A percentile compares a stretch with the other conserved stretches of the same genome.
Evolutionary conservation across 2,329 filamentous ascomycete species (phyloP).

Genomic region (Fusarium dimerum): DNA sequence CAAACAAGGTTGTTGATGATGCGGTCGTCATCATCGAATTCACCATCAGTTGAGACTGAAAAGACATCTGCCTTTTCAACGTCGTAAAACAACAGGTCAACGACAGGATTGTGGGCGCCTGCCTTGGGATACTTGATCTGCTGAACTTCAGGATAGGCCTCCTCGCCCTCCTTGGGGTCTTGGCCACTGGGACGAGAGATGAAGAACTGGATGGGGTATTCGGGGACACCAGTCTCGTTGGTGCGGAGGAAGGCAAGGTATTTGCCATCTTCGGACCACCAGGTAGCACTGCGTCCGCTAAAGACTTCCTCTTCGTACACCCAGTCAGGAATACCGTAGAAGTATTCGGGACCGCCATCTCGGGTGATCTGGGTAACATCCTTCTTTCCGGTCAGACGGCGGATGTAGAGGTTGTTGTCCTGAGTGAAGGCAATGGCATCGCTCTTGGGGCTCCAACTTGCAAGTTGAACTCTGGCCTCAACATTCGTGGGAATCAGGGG

Average conservation of each 20-base stretch:
- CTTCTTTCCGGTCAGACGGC: conserved; percentile 56
- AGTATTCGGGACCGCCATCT: conserved; percentile 85
- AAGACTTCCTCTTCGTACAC: conserved; percentile 79
- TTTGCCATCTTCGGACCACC: conserved; percentile 92
- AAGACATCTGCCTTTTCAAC: conserved; percentile 76
- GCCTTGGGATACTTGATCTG: conserved; percentile 98
- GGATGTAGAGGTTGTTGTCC: conserved; percentile 86
- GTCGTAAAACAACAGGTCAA: conserved; percentile 88
- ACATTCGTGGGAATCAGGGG: conserved; percentile 72
- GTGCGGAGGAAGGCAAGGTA: conserved; percentile 91
- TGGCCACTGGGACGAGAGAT: conserved; percentile 80
- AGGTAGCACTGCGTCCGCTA: conserved; percentile 76
- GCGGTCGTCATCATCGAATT: conserved; percentile 78
- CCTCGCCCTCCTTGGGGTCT: conserved; percentile 65
- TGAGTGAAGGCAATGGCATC: conserved; percentile 87
- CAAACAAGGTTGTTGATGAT: conserved; percentile 93
- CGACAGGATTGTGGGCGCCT: conserved; percentile 88
- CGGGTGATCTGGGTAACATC: conserved; percentile 73
- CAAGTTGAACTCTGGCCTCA: conserved; percentile 73
- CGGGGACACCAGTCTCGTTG: conserved; percentile 88
- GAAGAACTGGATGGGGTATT: conserved; percentile 93
- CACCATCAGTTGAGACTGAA: conserved; percentile 72
- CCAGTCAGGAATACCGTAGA: conserved; percentile 97
- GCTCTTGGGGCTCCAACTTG: conserved; percentile 85
- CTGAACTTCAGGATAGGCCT: conserved; percentile 86